Percentiles rank a stretch among this genome's conserved stretches.
These are phyloP conservation scores for Phlebiopsis flavidoalba DNA, from an alignment of 768 basidiomycete genomes.

Conservation along the genomic window DNA sequence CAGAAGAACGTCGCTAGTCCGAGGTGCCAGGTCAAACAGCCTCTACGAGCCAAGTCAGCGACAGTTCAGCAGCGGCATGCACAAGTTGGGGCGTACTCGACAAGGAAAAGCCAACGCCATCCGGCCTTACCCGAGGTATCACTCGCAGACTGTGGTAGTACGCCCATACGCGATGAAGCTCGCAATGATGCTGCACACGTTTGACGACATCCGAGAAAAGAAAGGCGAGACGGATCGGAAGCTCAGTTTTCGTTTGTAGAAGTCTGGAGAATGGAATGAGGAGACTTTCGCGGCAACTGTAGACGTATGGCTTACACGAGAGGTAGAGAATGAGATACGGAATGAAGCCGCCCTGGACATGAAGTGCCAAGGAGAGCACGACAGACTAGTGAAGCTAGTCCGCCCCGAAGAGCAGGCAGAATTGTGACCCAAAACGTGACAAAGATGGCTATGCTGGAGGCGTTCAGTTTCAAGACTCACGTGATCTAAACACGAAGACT, in stretches of 20 bases:
- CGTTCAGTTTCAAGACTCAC: too few species aligned
- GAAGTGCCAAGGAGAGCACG: slow-evolving; percentile 37
- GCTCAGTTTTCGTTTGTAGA: slow-evolving; percentile 50
- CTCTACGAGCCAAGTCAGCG: slow-evolving; percentile 28
- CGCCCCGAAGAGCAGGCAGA: slow-evolving; percentile 50
- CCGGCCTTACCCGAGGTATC: slow-evolving; percentile 46
- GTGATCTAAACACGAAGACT: too few species aligned
- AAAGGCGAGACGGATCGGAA: slow-evolving; percentile 13
- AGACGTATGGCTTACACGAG: slow-evolving; percentile 27
- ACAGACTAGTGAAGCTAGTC: slow-evolving; percentile 40
- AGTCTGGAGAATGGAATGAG: slow-evolving; percentile 27
- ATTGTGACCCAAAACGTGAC: slow-evolving; percentile 47
- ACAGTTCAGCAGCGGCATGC: slow-evolving; percentile 29
- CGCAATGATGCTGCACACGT: slow-evolving; percentile 11
- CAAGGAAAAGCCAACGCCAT: slow-evolving; percentile 57
- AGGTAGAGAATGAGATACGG: slow-evolving; percentile 46
- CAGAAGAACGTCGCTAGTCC: slow-evolving; percentile 45
- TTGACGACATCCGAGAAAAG: slow-evolving; percentile 18
- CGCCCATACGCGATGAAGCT: slow-evolving; percentile 60
- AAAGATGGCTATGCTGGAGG: slow-evolving; percentile 37
- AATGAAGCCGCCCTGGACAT: slow-evolving; percentile 45
- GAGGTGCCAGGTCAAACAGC: slow-evolving; percentile 39
- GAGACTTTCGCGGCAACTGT: not conserved
- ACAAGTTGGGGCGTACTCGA: slow-evolving; percentile 41
- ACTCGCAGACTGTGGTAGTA: slow-evolving; percentile 55